Conservation (phyloP, 164 flowering plant genomes). For the Vitis cinerea region DNA sequence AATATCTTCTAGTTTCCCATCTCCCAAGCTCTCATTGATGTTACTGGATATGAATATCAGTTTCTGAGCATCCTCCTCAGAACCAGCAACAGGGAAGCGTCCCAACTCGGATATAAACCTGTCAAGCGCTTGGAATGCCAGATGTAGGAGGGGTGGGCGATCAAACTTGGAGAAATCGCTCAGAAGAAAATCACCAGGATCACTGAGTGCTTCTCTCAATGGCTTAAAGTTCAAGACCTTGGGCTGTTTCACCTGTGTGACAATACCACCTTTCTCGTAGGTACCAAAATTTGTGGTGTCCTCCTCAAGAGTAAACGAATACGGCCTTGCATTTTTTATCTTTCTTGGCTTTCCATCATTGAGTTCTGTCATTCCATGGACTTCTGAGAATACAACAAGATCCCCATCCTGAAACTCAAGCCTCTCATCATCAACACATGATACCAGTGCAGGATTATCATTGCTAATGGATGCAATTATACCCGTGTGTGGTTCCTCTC, state of each 20-base stretch:
- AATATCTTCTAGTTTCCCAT: conserved; percentile 53
- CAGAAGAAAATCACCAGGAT: conserved; percentile 84
- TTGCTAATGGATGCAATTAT: conserved; percentile 87
- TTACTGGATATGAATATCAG: conserved; percentile 40
- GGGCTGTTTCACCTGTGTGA: conserved; percentile 85
- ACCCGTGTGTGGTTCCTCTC: conserved; percentile 84
- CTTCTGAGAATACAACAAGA: conserved; percentile 84
- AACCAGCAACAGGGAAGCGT: conserved; percentile 79
- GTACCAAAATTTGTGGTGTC: conserved; percentile 70
- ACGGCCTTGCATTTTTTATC: conserved; percentile 68
- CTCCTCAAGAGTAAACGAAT: conserved; percentile 74
- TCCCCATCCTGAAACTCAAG: conserved; percentile 93
- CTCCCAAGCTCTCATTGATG: conserved; percentile 55
- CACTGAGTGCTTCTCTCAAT: conserved; percentile 58
- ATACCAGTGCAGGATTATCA: conserved; percentile 72
- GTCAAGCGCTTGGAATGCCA: conserved; percentile 87
- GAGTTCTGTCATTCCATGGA: conserved; percentile 77
- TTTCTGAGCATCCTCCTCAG: conserved; percentile 78
- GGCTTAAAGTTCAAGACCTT: conserved; percentile 75
- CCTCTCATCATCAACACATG: conserved; percentile 88
- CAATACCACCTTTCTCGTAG: conserved; percentile 82
- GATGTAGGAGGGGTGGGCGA: conserved; percentile 75
- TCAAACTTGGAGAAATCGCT: conserved; percentile 87
- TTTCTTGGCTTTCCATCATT: conserved; percentile 85
- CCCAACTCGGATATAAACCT: conserved; percentile 54